Evolutionary conservation across 306 rosid genomes (phyloP).

Genomic region (Corylus heterophylla): DNA sequence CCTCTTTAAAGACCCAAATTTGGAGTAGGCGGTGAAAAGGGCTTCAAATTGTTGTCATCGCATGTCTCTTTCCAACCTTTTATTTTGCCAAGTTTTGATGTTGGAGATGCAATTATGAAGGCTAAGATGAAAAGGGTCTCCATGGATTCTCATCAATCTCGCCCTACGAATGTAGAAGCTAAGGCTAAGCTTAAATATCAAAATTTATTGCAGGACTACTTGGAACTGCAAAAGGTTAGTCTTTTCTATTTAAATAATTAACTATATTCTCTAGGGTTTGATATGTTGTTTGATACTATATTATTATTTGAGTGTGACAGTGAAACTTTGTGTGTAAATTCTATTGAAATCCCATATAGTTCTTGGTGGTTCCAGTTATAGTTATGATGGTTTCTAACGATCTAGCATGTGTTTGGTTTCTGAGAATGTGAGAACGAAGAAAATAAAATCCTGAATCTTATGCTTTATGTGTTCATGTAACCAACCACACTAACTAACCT

Average conservation of each 20-base stretch:
- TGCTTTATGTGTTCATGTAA: not conserved
- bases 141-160: conserved; percentile 24
- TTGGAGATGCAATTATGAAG: conserved; percentile 5
- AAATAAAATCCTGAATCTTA: not conserved
- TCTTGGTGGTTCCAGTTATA: not conserved
- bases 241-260: not conserved
- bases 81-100: conserved; percentile 1
- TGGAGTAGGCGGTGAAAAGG: conserved; percentile 9
- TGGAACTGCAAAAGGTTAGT: conserved; percentile 54
- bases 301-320: not conserved
- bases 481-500: not conserved
- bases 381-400: not conserved
- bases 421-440: not conserved
- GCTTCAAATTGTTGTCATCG: not conserved
- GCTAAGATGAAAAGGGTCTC: conserved; percentile 43
- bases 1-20: conserved; percentile 7
- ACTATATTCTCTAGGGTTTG: not conserved
- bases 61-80: not conserved
- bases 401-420: not conserved
- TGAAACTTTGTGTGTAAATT: not conserved
- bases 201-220: conserved; percentile 39
- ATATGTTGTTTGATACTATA: not conserved
- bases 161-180: conserved; percentile 8
- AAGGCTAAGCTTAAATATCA: conserved; percentile 19
- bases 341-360: not conserved